Base-by-base conservation (phyloP, 495 filamentous ascomycete species). In the Penicillium dipodomyicola region DNA sequence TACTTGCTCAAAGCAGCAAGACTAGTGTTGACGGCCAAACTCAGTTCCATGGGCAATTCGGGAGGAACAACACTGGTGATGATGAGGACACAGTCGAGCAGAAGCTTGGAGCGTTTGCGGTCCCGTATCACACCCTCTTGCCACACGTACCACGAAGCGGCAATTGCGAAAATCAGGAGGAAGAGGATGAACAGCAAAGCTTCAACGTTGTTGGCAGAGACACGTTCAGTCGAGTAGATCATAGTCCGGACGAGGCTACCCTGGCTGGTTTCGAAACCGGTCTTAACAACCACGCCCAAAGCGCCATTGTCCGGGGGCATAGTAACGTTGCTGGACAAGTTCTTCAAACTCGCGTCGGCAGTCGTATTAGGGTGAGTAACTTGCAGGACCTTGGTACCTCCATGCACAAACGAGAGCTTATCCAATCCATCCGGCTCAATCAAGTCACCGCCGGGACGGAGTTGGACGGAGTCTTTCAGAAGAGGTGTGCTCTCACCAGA, bases 101-200 rank as follows among this genome's bases (percentile, higher is more conserved):
- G 82, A 30, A 99, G 82, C 82, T 99, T 99, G 20, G 91, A 96
- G 56, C 94, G 85, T 80, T 97, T 97, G 64, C 94, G 87, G 69
- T 97, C 93, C 76, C 87, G 88, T 53, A 80, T 74, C 37, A 97
- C 92, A 74, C 94, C 94, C 72, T 99, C 93, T 56, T 91, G 84
- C 94, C 94, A 99, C 47, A 99, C 94, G 69, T 99, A 99, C 94
- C 95, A 97, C n/a, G 93, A 95, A 32, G 94, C 94, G 52, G 94
- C 94, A 70, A 99, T 80, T 60, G 94, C 94, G 76, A 99, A 99
- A 63, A 97, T 83, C 47, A 96, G 82, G 5, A 99, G 81, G 79
- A 99, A 99, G 46, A 97, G 80, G 60, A 99, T 99, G 77, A 99
- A 99, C 33, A 96, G 73, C 14, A 99, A 74, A 4, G 94, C 94